A percentile compares a stretch with the other conserved stretches of the same genome.
Evolutionary conservation across 495 filamentous ascomycete genomes (phyloP).

Genomic region (Penicillium canescens): DNA sequence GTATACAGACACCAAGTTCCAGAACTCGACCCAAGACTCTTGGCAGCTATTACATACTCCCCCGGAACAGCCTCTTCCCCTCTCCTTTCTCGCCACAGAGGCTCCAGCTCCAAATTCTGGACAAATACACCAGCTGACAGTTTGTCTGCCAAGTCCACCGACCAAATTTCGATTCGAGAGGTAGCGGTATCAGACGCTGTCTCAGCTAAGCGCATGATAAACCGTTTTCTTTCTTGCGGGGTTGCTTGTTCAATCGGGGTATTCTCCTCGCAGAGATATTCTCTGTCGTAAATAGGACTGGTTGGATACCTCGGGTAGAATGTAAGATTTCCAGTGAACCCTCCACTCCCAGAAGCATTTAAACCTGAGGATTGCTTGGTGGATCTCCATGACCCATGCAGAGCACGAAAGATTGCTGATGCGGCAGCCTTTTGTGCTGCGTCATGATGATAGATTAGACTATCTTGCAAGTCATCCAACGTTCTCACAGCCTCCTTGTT

Average conservation of each 20-base stretch:
- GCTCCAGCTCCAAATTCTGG: slow-evolving; percentile 3
- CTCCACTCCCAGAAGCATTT: slow-evolving; percentile 6
- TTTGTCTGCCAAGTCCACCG: neutral
- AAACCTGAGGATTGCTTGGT: slow-evolving; percentile 42
- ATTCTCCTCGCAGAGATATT: slow-evolving; percentile 33
- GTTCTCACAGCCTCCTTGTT: slow-evolving; percentile 9
- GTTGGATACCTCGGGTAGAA: slow-evolving; percentile 59
- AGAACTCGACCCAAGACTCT: neutral
- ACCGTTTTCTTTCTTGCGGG: neutral
- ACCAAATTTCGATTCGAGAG: slow-evolving; percentile 14
- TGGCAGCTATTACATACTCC: slow-evolving; percentile 14
- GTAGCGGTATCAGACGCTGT: neutral
- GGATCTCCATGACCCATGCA: slow-evolving; percentile 73
- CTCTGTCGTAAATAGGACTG: slow-evolving; percentile 19
- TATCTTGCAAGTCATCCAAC: slow-evolving; percentile 20
- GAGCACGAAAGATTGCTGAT: slow-evolving; percentile 64
- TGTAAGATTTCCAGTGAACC: slow-evolving; percentile 54
- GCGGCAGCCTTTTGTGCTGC: slow-evolving; percentile 14
- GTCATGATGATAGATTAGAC: slow-evolving; percentile 7
- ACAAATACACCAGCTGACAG: neutral
- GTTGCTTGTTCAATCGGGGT: neutral
- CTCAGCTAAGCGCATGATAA: slow-evolving; percentile 19
- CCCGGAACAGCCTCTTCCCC: slow-evolving; percentile 6
- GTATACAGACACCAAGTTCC: slow-evolving; percentile 15
- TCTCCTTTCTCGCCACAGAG: slow-evolving; percentile 4